Evolutionary conservation across 345 rosid species (phyloP).

Genomic region (Rubroshorea leprosula): DNA sequence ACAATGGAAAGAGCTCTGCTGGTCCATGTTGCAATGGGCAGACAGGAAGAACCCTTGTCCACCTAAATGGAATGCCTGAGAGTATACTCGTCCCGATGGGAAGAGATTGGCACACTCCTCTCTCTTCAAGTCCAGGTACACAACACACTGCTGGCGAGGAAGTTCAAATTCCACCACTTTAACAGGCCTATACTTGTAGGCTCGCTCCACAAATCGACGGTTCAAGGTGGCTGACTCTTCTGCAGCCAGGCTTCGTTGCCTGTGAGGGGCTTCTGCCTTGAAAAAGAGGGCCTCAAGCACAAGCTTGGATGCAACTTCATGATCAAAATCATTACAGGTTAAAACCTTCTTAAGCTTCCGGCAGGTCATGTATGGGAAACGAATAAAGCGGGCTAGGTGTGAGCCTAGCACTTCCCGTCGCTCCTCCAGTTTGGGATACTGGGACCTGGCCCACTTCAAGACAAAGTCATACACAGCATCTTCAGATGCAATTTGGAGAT

Average conservation of each 20-base stretch:
- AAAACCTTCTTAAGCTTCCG: constrained; percentile 93
- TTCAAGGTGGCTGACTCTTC: constrained; percentile 63
- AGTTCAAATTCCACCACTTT: constrained; percentile 95
- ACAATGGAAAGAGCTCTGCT: constrained; percentile 92
- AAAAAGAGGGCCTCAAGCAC: constrained; percentile 97
- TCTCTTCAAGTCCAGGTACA: constrained; percentile 82
- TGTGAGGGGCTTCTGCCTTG: constrained; percentile 98
- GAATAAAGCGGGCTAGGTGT: constrained; percentile 80
- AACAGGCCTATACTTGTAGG: constrained; percentile 96
- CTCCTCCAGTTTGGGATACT: constrained; percentile 62
- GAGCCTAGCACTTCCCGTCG: constrained; percentile 77
- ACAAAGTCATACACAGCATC: constrained; percentile 95
- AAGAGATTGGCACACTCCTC: constrained; percentile 80
- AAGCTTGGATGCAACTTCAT: constrained; percentile 81
- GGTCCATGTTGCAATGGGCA: constrained; percentile 99
- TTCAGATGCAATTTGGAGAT: constrained; percentile 94
- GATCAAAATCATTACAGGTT: constrained; percentile 81
- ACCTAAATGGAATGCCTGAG: constrained; percentile 97
- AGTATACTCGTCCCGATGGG: constrained; percentile 89
- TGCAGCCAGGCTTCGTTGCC: constrained; percentile 71
- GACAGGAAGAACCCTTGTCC: constrained; percentile 99
- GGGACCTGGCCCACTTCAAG: constrained; percentile 80
- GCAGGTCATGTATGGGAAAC: constrained; percentile 96
- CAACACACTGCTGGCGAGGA: constrained; percentile 92
- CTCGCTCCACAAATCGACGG: constrained; percentile 79